Evolutionary conservation across 306 rosid species (phyloP).

Genomic region (Cicer bijugum): DNA sequence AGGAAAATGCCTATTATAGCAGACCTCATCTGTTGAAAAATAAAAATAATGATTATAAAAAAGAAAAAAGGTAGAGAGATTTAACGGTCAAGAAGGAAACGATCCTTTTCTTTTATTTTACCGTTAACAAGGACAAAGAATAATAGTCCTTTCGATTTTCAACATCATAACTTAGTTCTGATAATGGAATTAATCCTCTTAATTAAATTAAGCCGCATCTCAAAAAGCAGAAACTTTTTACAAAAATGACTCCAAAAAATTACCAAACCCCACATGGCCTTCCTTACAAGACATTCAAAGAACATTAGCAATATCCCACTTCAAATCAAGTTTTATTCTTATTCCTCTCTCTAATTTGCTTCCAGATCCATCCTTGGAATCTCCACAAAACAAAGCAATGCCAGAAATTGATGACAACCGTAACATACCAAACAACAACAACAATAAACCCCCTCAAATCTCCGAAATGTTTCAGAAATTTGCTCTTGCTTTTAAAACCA

Average conservation of each 20-base stretch:
- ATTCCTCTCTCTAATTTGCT: not conserved
- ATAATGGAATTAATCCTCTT: not conserved
- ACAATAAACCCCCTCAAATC: conserved; percentile 82
- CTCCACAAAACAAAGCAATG: conserved; percentile 44
- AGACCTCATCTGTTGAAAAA: no score
- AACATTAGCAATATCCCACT: conserved; percentile 37
- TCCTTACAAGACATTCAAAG: conserved; percentile 48
- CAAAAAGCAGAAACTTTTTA: not conserved
- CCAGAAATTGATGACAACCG: conserved; percentile 60
- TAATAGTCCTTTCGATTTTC: not conserved
- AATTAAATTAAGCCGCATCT: not conserved
- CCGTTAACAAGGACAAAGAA: conserved; percentile 34
- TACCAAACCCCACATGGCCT: conserved; percentile 43
- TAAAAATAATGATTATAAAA: no score
- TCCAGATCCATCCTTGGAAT: conserved; percentile 28
- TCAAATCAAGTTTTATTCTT: not conserved
- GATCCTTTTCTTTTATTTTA: conserved; percentile 17
- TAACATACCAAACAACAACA: conserved; percentile 34
- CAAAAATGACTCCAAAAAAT: not conserved
- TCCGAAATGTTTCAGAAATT: conserved; percentile 95
- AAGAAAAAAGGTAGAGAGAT: no score
- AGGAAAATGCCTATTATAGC: no score
- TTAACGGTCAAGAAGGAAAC: conserved; percentile 11
- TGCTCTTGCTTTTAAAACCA: conserved; percentile 91
- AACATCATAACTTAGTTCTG: not conserved